Evolutionary conservation across 805 yeast genomes (phyloP).

Genomic region (Metschnikowia orientalis): DNA sequence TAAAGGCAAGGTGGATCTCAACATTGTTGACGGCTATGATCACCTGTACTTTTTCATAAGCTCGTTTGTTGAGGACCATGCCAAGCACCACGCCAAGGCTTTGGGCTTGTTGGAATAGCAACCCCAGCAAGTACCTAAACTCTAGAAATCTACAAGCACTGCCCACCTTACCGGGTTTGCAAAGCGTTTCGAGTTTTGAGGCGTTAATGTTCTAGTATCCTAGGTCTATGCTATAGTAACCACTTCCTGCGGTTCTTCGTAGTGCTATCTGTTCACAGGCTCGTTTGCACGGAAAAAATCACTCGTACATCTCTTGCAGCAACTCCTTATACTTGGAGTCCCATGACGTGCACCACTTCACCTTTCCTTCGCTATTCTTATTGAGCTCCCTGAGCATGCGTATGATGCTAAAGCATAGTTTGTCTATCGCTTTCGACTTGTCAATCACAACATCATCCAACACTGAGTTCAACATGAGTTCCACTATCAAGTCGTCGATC

Average conservation of each 20-base stretch:
- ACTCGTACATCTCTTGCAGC: constrained; percentile 17
- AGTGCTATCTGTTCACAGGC: too few species aligned
- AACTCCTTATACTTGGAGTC: constrained; percentile 36
- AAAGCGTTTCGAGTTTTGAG: too few species aligned
- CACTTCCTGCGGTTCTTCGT: too few species aligned
- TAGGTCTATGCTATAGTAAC: too few species aligned
- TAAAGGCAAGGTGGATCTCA: constrained; percentile 55
- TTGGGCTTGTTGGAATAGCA: constrained; percentile 31
- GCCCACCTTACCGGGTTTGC: too few species aligned
- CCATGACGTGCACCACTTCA: constrained; percentile 59
- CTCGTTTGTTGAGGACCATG: constrained; percentile 75
- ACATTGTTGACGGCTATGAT: constrained; percentile 77
- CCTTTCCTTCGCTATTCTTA: constrained; percentile 45
- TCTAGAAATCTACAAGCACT: too few species aligned
- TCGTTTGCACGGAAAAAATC: too few species aligned
- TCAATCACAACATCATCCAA: constrained; percentile 33
- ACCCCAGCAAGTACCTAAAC: constrained; percentile 5
- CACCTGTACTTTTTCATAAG: constrained; percentile 87
- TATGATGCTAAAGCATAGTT: constrained; percentile 28
- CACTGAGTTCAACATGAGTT: constrained; percentile 46
- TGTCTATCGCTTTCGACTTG: constrained; percentile 22
- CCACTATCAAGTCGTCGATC: constrained; percentile 58
- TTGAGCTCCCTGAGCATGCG: constrained; percentile 44
- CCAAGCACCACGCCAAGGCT: constrained; percentile 78
- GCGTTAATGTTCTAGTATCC: too few species aligned